Conservation (phyloP, 2,329 filamentous ascomycete genomes). For the Aspergillus pseudoviridinutans region DNA sequence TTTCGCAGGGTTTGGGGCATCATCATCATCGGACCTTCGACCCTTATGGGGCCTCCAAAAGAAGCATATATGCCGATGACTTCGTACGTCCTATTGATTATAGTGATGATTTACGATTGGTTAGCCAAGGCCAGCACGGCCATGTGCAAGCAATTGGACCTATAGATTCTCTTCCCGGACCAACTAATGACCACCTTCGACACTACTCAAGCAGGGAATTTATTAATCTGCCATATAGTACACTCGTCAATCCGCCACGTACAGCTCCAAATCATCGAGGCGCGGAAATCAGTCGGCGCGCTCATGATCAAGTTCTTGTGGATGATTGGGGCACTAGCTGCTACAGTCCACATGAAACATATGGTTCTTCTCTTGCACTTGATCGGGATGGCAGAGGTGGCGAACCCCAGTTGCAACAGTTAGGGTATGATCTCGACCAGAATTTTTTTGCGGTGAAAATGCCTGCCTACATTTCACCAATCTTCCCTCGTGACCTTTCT, state of each 20-base stretch:
- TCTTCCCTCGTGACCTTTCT: not conserved
- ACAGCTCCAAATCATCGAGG: slow-evolving; percentile 9
- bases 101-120: slow-evolving; percentile 19
- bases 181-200: slow-evolving; percentile 9
- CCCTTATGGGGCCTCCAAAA: slow-evolving; percentile 15
- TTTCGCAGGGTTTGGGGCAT: slow-evolving; percentile 11
- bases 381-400: slow-evolving; percentile 14
- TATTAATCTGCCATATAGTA: slow-evolving; percentile 9
- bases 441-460: not conserved
- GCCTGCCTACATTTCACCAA: not conserved
- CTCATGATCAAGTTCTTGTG: slow-evolving; percentile 15
- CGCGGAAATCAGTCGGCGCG: slow-evolving; percentile 6
- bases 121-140: slow-evolving; percentile 15
- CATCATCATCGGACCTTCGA: slow-evolving; percentile 14
- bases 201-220: slow-evolving; percentile 10
- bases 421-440: slow-evolving; percentile 20
- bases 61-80: slow-evolving; percentile 33
- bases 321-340: slow-evolving; percentile 3
- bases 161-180: slow-evolving; percentile 14
- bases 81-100: slow-evolving; percentile 34
- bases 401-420: slow-evolving; percentile 9
- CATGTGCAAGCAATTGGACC: slow-evolving; percentile 11
- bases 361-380: slow-evolving; percentile 9
- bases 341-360: slow-evolving; percentile 1
- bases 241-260: slow-evolving; percentile 10